A percentile compares a stretch with the other conserved stretches of the same genome.
phyloP scores from a whole-genome alignment of 257 asterid genomes.

The Dorcoceras hygrometricum region DNA sequence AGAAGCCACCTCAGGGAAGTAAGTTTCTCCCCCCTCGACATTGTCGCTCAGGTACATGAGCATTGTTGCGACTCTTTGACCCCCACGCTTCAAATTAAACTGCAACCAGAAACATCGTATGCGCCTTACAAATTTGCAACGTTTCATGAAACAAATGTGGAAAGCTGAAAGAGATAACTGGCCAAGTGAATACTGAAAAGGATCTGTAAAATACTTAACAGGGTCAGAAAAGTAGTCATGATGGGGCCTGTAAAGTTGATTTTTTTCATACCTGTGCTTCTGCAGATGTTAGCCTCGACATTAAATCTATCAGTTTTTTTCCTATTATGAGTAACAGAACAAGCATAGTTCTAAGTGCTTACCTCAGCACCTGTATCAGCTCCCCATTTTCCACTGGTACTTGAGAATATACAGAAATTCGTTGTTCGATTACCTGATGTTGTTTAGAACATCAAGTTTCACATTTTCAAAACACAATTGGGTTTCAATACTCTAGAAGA shows the following conservation, averaged over 20 bases:
- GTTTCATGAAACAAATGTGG: constrained; percentile 16
- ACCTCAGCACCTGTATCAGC: constrained; percentile 82
- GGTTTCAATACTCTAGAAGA: background rate
- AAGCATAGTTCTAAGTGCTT: constrained; percentile 24
- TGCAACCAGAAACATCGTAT: constrained; percentile 33
- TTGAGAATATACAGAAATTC: constrained; percentile 81
- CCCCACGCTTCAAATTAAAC: constrained; percentile 63
- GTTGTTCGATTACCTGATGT: constrained; percentile 76
- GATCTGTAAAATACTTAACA: constrained; percentile 37
- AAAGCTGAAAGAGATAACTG: constrained; percentile 16
- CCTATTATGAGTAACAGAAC: constrained; percentile 25
- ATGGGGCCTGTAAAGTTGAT: constrained; percentile 74
- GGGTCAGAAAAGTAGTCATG: constrained; percentile 81
- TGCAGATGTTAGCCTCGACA: constrained; percentile 71
- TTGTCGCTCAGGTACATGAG: constrained; percentile 66
- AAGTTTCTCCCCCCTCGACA: constrained; percentile 80
- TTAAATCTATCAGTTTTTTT: constrained; percentile 31
- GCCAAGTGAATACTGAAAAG: constrained; percentile 15
- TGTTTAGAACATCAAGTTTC: constrained; percentile 16
- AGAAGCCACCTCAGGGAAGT: constrained; percentile 53
- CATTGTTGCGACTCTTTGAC: constrained; percentile 73
- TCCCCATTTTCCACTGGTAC: constrained; percentile 83
- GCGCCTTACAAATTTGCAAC: constrained; percentile 11
- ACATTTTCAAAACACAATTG: constrained; percentile 20
- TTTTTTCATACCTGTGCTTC: constrained; percentile 86